These are phyloP conservation scores for Ceratocystis huliohia DNA, from an alignment of 2,329 filamentous ascomycete species.

Conservation along the genomic window DNA sequence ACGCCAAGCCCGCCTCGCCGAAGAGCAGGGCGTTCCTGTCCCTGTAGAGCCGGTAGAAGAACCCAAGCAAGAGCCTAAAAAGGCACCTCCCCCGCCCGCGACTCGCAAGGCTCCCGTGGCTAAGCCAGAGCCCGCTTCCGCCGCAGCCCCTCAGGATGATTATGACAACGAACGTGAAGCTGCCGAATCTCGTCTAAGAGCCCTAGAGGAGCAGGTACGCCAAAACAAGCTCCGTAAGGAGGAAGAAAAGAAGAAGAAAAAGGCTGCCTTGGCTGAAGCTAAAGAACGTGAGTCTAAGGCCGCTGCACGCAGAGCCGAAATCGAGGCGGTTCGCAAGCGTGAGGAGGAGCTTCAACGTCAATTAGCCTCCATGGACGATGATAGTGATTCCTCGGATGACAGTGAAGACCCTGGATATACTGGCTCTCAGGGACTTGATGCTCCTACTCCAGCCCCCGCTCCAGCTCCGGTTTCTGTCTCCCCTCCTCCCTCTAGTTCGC, in stretches of 20 bases:
- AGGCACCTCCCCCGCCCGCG: constrained; percentile 68
- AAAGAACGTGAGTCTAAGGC: constrained; percentile 80
- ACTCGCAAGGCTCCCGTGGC: constrained; percentile 51
- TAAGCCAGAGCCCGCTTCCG: constrained; percentile 46
- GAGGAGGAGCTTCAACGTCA: constrained; percentile 83
- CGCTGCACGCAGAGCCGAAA: constrained; percentile 74
- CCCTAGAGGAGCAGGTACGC: constrained; percentile 84
- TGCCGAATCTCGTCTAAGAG: constrained; percentile 68
- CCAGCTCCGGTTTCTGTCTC: constrained; percentile 37
- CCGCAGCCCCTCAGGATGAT: constrained; percentile 41
- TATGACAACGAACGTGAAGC: constrained; percentile 68
- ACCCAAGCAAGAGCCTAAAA: constrained; percentile 37
- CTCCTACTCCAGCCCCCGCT: constrained; percentile 32
- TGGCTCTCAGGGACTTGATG: constrained; percentile 42
- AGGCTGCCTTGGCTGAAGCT: constrained; percentile 72
- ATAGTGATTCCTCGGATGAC: constrained; percentile 61
- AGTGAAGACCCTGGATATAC: constrained; percentile 66
- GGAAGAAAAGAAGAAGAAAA: constrained; percentile 86
- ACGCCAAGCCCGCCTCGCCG: constrained; percentile 67
- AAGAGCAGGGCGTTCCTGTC: constrained; percentile 55
- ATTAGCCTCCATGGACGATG: constrained; percentile 60
- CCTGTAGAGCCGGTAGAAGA: constrained; percentile 39
- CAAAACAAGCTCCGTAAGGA: constrained; percentile 92
- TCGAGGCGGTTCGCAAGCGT: constrained; percentile 79
- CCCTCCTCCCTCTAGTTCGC: constrained; percentile 34